Evolutionary conservation across 2,329 filamentous ascomycete species (phyloP), one percentile per base, ranked within the genome.

Genomic region (Penicillium sclerotiorum): DNA sequence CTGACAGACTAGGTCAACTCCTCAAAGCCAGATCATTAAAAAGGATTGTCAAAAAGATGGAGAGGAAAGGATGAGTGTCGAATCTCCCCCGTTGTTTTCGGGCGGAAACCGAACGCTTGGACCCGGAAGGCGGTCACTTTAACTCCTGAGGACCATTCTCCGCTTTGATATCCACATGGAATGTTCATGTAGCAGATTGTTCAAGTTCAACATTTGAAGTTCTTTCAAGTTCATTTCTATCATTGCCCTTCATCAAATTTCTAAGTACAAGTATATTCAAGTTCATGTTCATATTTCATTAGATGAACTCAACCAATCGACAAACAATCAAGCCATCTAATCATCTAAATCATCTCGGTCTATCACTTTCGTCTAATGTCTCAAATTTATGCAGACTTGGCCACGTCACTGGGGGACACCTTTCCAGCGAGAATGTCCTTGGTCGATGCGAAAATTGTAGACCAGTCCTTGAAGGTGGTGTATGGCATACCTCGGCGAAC

Each of bases 391-490:
- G 36, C 36, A 22, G 35, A 30, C 39, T 57, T 48, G 42, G 89
- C 89, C 20, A 89, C 86, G 38, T 89, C 83, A 62, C 89, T 77
- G 7, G 90, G 83, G 18, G 80, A 86, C 13, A 80, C 81, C 69
- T 87, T 86, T 20, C 89, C 90, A 25, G 83, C 83, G n/a, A 80
- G 77, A 63, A 96, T 90, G 51, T 87, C 84, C 75, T 90, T 85
- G 53, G 90, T 87, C 23, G 87, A 88, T 53, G 81, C 77, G 40
- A 89, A 78, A 64, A 96, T 96, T 56, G 85, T 83, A 6, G 82
- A 82, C 84, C 93, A 96, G 75, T 92, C 85, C 62, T 89, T 80
- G 69, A 96, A 96, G 3, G 89, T 85, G 12, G 89, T 93, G 70
- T 95, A 96, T 0, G 92, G 91, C 17, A 95, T 86, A 8, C 88